Base-by-base conservation (phyloP, 768 basidiomycete species). In the Saitozyma podzolica region DNA sequence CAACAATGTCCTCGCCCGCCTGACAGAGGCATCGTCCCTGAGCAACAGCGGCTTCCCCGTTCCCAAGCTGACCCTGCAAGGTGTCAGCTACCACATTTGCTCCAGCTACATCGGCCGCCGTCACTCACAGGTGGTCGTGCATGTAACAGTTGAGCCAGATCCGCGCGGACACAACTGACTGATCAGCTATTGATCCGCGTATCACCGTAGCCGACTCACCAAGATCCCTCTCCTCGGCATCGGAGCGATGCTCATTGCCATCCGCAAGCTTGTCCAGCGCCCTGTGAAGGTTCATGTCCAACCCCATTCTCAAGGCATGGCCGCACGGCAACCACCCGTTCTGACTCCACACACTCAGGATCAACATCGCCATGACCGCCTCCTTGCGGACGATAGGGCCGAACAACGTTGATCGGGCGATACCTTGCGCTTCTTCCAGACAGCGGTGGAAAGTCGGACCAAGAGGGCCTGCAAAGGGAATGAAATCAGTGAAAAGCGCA, bases 101-200 rank as follows among this genome's bases (percentile, higher is more conserved):
- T 29, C 29, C 52, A 53, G 64, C 52, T 53, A 16, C 10, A 37
- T 16, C n/a, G n/a, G n/a, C 9, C 37, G 29, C 3, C 17, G 48
- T 40, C 9, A 83, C 88, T 65, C 71, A 91, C 91, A 93, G 90
- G 81, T 93, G 92, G 81, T 95, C 93, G 72, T 95, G 92, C 90
- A 92, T 92, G 77, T 94, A 95, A 49, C 95, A 84, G 76, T 92
- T 93, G 62, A 94, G 82, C 92, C 92, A 96, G 64, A 94, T 92
- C 55, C 93, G 85, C 2, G 92, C 91, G 63, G 92, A 93, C 8
- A 95, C 88, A 51, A 95, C 59, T 63, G 40, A 3, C 9, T 52
- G 17, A 60, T 64, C 37, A 58, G 19, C 37, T 7, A n/a, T 3
- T 43, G 47, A 47, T 41, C 47, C 40, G 20, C 58, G 40, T 40